Evolutionary conservation across 495 filamentous ascomycete species (phyloP).

Genomic region (Trypethelium eluteriae): DNA sequence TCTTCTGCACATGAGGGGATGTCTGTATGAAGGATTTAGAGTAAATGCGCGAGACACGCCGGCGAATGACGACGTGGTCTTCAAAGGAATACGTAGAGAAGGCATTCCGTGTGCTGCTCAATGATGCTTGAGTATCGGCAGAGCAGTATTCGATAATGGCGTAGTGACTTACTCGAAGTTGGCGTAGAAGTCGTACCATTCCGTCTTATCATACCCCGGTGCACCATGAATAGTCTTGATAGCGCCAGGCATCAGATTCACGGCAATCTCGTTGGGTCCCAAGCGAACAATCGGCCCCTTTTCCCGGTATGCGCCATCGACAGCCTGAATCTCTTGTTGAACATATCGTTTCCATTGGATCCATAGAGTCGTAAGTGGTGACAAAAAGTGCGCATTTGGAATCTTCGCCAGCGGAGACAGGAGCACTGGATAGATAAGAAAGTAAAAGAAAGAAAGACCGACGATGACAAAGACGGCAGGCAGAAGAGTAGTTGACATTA

Average conservation of each 20-base stretch:
- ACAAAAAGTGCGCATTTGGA: conserved; percentile 57
- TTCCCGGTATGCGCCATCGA: conserved; percentile 50
- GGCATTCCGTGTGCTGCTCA: background rate
- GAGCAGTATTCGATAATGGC: background rate
- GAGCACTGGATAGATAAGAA: conserved; percentile 52
- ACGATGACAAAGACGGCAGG: background rate
- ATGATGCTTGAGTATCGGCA: background rate
- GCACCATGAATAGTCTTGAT: background rate
- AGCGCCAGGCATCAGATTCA: conserved; percentile 26
- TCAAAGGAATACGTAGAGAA: background rate
- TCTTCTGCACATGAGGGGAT: conserved; percentile 50
- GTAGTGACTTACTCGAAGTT: background rate
- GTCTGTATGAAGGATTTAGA: conserved; percentile 62
- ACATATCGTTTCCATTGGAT: conserved; percentile 52
- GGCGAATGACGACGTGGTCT: background rate
- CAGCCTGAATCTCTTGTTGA: conserved; percentile 51
- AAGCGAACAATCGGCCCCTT: conserved; percentile 54
- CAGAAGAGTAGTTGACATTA: background rate
- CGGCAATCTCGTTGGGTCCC: conserved; percentile 56
- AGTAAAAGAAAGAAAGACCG: conserved; percentile 42
- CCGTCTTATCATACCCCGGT: background rate
- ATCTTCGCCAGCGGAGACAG: conserved; percentile 60
- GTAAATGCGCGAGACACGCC: conserved; percentile 38
- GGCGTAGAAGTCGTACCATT: background rate
- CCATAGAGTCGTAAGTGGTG: conserved; percentile 51